Percentiles rank a stretch among this genome's conserved stretches.
Conservation (phyloP, 768 basidiomycete genomes). For the Neoboletus brunneissimus region DNA sequence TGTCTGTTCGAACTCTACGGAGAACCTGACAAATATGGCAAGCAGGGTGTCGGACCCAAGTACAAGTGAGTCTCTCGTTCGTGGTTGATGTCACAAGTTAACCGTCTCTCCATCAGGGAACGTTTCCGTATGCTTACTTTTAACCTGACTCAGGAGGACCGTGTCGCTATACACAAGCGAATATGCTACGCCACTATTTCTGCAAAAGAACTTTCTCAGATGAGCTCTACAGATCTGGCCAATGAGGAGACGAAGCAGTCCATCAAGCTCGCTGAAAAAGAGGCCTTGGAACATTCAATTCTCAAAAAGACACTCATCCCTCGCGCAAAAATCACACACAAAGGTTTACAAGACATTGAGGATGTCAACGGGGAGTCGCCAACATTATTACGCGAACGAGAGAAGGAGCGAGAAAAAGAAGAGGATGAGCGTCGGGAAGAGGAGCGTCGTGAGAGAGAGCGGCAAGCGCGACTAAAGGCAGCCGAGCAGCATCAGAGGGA, state of each 20-base stretch:
- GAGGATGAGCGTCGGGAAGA: conserved; percentile 58
- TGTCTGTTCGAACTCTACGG: conserved; percentile 73
- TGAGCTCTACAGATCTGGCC: conserved; percentile 88
- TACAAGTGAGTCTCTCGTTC: conserved; percentile 63
- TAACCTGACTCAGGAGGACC: conserved; percentile 82
- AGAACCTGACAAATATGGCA: conserved; percentile 72
- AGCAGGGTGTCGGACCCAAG: conserved; percentile 61
- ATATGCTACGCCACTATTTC: conserved; percentile 67
- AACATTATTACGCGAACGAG: conserved; percentile 40
- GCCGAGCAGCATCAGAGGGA: conserved; percentile 42
- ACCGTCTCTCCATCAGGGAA: conserved; percentile 49
- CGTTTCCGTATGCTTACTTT: conserved; percentile 89
- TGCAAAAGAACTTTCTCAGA: conserved; percentile 70
- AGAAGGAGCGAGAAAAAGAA: conserved; percentile 59
- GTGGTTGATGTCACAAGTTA: not conserved
- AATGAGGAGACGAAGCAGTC: conserved; percentile 83
- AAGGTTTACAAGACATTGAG: conserved; percentile 89
- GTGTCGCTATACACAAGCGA: conserved; percentile 72
- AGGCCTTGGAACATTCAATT: conserved; percentile 83
- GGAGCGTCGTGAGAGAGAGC: conserved; percentile 68
- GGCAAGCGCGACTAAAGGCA: conserved; percentile 57
- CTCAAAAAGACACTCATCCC: conserved; percentile 62
- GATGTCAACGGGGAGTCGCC: conserved; percentile 57
- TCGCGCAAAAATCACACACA: conserved; percentile 88
- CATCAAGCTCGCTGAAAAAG: conserved; percentile 78